A percentile compares a stretch with the other conserved stretches of the same genome.
These are phyloP conservation scores for Mycena galericulata DNA, from an alignment of 768 basidiomycete species.

Conservation along the genomic window DNA sequence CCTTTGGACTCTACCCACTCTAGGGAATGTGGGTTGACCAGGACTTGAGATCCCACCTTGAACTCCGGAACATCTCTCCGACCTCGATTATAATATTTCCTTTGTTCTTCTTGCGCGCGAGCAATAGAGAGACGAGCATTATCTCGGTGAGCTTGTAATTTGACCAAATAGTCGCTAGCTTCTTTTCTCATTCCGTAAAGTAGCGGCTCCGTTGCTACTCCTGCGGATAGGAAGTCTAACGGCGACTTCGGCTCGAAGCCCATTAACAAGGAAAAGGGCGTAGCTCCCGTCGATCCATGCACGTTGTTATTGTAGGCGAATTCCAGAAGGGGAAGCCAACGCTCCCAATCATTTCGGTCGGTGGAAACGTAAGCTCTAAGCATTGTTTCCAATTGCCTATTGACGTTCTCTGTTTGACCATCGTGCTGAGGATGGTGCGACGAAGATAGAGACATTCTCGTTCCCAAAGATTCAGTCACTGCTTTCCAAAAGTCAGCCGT, in stretches of 20 bases:
- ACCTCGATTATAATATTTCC: neutral
- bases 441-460: neutral
- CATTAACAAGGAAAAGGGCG: neutral
- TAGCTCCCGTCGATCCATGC: neutral
- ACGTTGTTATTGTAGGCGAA: constrained; percentile 4
- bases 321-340: neutral
- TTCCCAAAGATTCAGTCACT: neutral
- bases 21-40: neutral
- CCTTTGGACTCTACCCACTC: constrained; percentile 3
- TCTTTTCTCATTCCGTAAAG: neutral
- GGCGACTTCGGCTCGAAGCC: neutral
- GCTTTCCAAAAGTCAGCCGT: constrained; percentile 15
- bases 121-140: neutral
- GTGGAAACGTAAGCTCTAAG: neutral
- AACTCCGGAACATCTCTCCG: neutral
- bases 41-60: neutral
- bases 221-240: neutral
- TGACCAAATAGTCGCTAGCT: neutral
- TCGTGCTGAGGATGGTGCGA: neutral
- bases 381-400: neutral
- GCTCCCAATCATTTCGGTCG: neutral
- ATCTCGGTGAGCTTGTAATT: neutral
- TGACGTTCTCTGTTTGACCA: neutral
- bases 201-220: neutral
- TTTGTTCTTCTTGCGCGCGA: neutral